Base-by-base conservation (phyloP, 257 asterid species). In the Hygrophila difformis region DNA sequence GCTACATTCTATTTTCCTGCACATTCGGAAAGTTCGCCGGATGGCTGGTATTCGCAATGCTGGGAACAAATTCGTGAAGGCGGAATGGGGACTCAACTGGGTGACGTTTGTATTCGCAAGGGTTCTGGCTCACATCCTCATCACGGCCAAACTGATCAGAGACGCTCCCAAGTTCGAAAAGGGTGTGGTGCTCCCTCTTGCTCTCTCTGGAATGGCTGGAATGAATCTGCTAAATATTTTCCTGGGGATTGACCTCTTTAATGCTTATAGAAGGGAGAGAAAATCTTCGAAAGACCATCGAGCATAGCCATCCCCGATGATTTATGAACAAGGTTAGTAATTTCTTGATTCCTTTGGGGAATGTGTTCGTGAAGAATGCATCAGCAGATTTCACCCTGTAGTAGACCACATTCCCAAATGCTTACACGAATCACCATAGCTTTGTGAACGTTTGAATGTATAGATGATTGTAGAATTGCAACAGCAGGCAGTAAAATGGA, bases 61-160 rank as follows among this genome's bases (percentile, higher is more conserved):
- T 12, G 64, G 45, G 31, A 69, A 73, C 75, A 68, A 19, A 53
- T 46, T 75, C 29, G 93, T 88, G 58, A 77, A 71, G 77, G 57
- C 59, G 5, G 97, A 88, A 70, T 88, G 97, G 97, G 48, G 55
- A 63, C 73, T 82, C n/a, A 88, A 88, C 68, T 79, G 76, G 83
- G 13, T 66, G 12, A 56, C 79, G 4, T 84, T 84, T 55, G 49
- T 73, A 22, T 46, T 72, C 28, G 87, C 94, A 14, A 77, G 97
- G 62, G 54, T 48, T 13, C 13, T 65, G 5, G 44, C 95, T 24
- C 97, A 88, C 70, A 53, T 75, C 52, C 82, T 84, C 39, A 81
- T 88, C 55, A 77, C 87, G 12, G 50, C 77, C 50, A 88, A 88
- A 64, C 70, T 88, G 16, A 40, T 88, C 39, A 59, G 37, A 59